A percentile compares a stretch with the other conserved stretches of the same genome.
These are phyloP conservation scores for Mycosphaerella sp. DNA, from an alignment of 2,329 filamentous ascomycete genomes.

Conservation along the genomic window DNA sequence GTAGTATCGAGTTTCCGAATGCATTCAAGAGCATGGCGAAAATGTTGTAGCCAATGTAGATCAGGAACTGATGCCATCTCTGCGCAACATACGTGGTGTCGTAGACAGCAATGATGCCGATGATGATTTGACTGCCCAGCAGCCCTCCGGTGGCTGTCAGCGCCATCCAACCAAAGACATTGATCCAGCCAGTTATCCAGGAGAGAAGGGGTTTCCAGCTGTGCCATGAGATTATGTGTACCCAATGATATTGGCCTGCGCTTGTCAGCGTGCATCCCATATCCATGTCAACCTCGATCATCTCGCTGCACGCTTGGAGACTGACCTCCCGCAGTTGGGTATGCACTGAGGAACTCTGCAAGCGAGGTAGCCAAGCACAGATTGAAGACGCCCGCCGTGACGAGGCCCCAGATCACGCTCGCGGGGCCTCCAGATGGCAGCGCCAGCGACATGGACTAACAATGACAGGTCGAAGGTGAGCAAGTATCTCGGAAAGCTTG, in stretches of 20 bases:
- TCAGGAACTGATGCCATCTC: slow-evolving; percentile 66
- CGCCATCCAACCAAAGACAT: slow-evolving; percentile 63
- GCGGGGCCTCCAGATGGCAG: slow-evolving; percentile 66
- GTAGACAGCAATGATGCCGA: slow-evolving; percentile 59
- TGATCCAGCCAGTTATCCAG: slow-evolving; percentile 69
- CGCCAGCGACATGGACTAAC: slow-evolving; percentile 49
- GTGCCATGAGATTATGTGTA: slow-evolving; percentile 57
- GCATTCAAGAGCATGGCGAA: slow-evolving; percentile 60
- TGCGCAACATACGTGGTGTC: slow-evolving; percentile 52
- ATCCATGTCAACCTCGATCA: background rate
- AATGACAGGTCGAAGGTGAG: too few relatives aligned
- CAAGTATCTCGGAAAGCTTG: too few relatives aligned
- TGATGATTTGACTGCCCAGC: slow-evolving; percentile 60
- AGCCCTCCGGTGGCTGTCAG: slow-evolving; percentile 63
- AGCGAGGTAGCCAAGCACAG: slow-evolving; percentile 62
- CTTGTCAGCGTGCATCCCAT: background rate
- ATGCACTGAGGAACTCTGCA: slow-evolving; percentile 58
- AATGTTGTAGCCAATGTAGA: slow-evolving; percentile 61
- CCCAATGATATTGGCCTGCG: slow-evolving; percentile 61
- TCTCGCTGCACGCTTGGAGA: background rate
- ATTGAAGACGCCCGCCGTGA: slow-evolving; percentile 58
- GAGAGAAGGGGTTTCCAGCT: slow-evolving; percentile 57
- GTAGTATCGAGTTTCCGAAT: slow-evolving; percentile 57
- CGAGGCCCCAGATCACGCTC: slow-evolving; percentile 64
- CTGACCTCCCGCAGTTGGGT: slow-evolving; percentile 39